phyloP scores from a whole-genome alignment of 192 early-diverging fungal genomes.

The Backusella luteola region DNA sequence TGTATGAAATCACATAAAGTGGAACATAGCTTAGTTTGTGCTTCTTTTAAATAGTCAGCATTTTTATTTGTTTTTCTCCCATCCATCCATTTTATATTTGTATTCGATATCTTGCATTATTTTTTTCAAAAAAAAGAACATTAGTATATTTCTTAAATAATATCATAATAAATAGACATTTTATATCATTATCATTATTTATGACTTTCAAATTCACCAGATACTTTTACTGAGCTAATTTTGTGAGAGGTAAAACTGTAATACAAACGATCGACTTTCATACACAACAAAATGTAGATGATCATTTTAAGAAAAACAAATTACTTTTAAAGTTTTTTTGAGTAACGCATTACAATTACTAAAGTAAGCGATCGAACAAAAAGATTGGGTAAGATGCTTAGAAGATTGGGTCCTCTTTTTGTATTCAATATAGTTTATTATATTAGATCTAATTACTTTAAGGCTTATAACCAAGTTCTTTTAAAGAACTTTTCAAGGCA shows the following conservation, averaged over 20 bases:
- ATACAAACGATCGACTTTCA: neutral
- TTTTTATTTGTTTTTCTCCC: neutral
- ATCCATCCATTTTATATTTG: neutral
- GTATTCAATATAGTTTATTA: neutral
- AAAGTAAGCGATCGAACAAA: neutral
- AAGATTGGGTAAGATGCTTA: neutral
- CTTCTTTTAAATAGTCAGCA: neutral
- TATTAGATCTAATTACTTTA: neutral
- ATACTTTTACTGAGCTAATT: neutral
- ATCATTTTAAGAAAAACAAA: neutral
- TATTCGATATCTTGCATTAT: neutral
- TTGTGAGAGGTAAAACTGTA: neutral
- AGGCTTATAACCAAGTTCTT: constrained; percentile 52
- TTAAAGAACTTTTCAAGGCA: constrained; percentile 58
- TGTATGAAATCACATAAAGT: constrained; percentile 15
- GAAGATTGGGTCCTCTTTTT: neutral
- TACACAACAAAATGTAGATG: neutral
- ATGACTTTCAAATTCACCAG: neutral
- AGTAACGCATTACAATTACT: too few species aligned
- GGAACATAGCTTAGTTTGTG: neutral
- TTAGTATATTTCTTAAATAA: neutral
- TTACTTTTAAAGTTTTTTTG: too few species aligned
- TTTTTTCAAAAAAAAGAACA: neutral
- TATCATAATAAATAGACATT: neutral
- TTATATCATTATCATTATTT: neutral